phyloP scores from a whole-genome alignment of 495 filamentous ascomycete genomes.

The Coniosporium apollinis region DNA sequence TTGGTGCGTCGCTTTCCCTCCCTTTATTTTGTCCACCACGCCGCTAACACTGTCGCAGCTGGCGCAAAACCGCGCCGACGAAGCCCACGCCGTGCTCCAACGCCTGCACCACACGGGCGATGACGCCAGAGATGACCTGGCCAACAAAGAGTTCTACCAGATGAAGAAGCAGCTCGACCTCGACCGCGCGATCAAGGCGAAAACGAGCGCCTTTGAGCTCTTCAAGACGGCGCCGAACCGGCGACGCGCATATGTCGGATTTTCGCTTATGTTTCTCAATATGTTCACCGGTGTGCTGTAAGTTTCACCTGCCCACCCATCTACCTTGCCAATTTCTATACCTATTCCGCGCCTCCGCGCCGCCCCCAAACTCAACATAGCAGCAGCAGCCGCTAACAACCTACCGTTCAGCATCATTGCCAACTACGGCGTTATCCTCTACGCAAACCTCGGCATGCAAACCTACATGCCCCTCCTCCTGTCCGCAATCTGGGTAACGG shows the following conservation, averaged over 20 bases:
- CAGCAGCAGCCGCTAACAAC: too few relatives aligned
- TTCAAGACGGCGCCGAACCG: conserved; percentile 13
- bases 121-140: conserved; percentile 5
- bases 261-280: conserved; percentile 11
- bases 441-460: conserved; percentile 7
- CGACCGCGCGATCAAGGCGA: conserved; percentile 12
- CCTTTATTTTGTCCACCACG: too few relatives aligned
- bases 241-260: conserved; percentile 8
- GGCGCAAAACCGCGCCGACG: conserved; percentile 10
- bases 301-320: too few relatives aligned
- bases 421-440: conserved; percentile 12
- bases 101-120: conserved; percentile 5
- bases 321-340: too few relatives aligned
- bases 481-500: conserved; percentile 9
- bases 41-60: too few relatives aligned
- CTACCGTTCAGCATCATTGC: too few relatives aligned
- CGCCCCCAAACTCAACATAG: too few relatives aligned
- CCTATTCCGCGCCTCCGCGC: too few relatives aligned
- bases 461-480: conserved; percentile 14
- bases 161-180: conserved; percentile 14
- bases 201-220: conserved; percentile 7
- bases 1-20: too few relatives aligned
- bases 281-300: conserved; percentile 12
- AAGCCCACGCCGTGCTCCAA: conserved; percentile 9
- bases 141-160: conserved; percentile 13